Evolutionary conservation across 805 yeast species (phyloP).

Genomic region (Saccharomycopsis sp.): DNA sequence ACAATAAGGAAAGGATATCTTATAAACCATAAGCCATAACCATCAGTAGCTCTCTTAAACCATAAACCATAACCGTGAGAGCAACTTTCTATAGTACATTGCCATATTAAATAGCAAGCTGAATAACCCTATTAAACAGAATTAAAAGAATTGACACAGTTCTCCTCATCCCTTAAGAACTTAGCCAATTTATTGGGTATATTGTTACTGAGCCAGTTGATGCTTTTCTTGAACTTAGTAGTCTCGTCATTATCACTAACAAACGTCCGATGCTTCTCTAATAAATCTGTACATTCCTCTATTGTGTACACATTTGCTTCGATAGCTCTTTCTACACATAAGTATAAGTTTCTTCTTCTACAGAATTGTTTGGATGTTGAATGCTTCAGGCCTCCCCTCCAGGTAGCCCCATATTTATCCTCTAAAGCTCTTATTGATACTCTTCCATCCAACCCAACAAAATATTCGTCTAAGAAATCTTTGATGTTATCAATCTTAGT

Average conservation of each 20-base stretch:
- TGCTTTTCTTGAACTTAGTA: constrained; percentile 4
- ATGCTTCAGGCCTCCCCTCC: constrained; percentile 34
- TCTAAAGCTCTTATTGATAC: constrained; percentile 37
- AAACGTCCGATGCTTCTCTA: constrained; percentile 10
- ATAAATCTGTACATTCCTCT: constrained; percentile 4
- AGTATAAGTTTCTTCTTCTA: constrained; percentile 27
- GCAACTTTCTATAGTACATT: too few relatives aligned
- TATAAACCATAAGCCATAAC: too few relatives aligned
- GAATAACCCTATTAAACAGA: too few relatives aligned
- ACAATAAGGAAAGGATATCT: too few relatives aligned
- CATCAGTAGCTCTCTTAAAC: too few relatives aligned
- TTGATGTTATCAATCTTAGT: constrained; percentile 1
- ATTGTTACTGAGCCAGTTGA: constrained; percentile 14
- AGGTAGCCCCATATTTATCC: constrained; percentile 34
- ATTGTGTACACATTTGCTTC: neutral
- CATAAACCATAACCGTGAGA: too few relatives aligned
- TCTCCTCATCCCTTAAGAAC: neutral
- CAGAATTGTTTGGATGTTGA: constrained; percentile 29
- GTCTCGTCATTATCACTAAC: neutral
- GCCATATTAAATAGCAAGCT: too few relatives aligned
- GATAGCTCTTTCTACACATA: constrained; percentile 9
- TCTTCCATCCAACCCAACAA: constrained; percentile 35
- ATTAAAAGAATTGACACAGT: neutral
- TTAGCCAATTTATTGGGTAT: constrained; percentile 7
- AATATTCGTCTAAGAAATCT: constrained; percentile 30